Base-by-base conservation (phyloP, 768 basidiomycete genomes). In the Mycena rebaudengoi region DNA sequence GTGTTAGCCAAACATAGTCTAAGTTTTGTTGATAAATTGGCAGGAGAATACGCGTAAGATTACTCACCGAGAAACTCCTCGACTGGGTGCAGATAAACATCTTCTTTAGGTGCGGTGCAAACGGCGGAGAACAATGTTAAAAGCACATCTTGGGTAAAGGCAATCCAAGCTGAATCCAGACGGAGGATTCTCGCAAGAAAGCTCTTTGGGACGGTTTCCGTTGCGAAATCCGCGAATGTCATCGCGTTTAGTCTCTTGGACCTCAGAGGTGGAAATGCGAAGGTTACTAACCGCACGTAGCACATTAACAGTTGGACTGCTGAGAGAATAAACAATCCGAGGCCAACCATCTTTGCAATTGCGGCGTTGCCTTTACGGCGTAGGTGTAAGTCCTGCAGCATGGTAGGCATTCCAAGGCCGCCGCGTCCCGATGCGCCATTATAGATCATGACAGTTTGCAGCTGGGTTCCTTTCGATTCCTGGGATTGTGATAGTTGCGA, bases 1-100 rank as follows among this genome's bases (percentile, higher is more conserved):
- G 71, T 0, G 90, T 91, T 6, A 86, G 75, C 82, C 88, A 89
- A 57, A 91, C 81, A 73, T 92, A 94, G 71, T 92, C 90, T 91
- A 26, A 40, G 46, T 44, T 20, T 25, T 29, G 41, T 49, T 13
- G 29, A 43, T 33, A 23, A 26, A 12, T 5, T n/a, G 25, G 14
- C n/a, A 46, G n/a, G n/a, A n/a, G 29, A 12, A 37, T 21, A 55
- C 35, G 37, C 41, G 48, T 58, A 23, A 54, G 40, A 70, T 29
- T 7, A 30, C 85, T 26, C 66, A 88, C 90, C 91, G 18, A 93
- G 80, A 58, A 92, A 77, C 64, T 89, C 86, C 51, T 87, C 86
- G 1, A 86, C 82, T 1, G 90, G 91, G 69, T 91, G 85, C 1
- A 78, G 73, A 50, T 82, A 73, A 0, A 91, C 78, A 60, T 86